phyloP scores from a whole-genome alignment of 2,329 filamentous ascomycete species.

The Colletotrichum orbiculare region DNA sequence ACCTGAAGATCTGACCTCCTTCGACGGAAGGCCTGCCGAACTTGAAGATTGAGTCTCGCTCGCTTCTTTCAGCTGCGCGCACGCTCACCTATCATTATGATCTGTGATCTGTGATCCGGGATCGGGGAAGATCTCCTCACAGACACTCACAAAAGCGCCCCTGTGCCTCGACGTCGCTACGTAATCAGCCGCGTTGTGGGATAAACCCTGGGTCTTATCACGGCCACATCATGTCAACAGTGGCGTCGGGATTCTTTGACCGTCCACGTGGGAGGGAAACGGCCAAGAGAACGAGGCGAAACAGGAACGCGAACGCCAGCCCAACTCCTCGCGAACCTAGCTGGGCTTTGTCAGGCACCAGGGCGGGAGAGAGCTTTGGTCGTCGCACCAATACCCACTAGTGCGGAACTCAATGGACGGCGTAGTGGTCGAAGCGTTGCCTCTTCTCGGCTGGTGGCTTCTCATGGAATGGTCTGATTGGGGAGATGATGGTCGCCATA shows the following conservation, averaged over 20 bases:
- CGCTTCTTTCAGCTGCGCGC: no score
- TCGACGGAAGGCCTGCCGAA: no score
- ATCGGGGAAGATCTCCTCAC: no score
- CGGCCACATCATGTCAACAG: slow-evolving; percentile 14
- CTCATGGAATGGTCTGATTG: neutral
- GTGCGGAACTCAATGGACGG: slow-evolving; percentile 13
- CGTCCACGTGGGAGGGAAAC: slow-evolving; percentile 22
- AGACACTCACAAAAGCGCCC: no score
- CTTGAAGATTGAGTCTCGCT: no score
- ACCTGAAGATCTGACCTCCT: no score
- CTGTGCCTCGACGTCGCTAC: no score
- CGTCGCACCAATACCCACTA: slow-evolving; percentile 28
- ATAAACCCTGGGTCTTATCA: slow-evolving; percentile 1
- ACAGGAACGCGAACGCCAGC: no score
- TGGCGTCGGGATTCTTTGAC: slow-evolving; percentile 10
- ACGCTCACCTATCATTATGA: no score
- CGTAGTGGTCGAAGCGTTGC: neutral
- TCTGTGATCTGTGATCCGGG: no score
- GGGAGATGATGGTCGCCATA: neutral
- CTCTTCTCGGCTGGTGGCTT: neutral
- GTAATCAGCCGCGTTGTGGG: no score
- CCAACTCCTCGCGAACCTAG: no score
- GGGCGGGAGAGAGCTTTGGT: neutral
- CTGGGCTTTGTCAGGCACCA: slow-evolving; percentile 10
- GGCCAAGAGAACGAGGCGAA: neutral